A percentile compares a stretch with the other conserved stretches of the same genome.
Evolutionary conservation across 208 protist species (phyloP).

Genomic region (Crithidia expoeki): DNA sequence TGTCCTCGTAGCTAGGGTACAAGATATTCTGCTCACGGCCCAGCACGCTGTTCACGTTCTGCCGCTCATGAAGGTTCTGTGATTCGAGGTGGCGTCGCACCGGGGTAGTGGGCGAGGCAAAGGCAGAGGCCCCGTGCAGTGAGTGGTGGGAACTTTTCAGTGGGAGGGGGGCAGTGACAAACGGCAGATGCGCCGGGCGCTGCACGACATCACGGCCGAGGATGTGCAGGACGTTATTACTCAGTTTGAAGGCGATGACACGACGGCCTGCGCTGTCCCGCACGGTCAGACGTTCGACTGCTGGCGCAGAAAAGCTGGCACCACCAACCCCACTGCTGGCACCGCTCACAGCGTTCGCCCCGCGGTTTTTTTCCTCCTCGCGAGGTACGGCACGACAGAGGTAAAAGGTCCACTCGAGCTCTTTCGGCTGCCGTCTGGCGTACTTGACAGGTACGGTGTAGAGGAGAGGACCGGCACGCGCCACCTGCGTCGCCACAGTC

Average conservation of each 20-base stretch:
- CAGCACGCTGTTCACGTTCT: neutral
- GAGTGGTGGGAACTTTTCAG: neutral
- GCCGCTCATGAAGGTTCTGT: neutral
- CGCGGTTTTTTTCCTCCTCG: neutral
- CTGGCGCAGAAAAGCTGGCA: neutral
- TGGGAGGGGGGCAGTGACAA: constrained; percentile 1
- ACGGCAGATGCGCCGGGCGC: neutral
- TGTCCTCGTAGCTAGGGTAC: constrained; percentile 17
- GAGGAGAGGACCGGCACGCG: constrained; percentile 29
- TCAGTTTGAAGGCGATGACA: constrained; percentile 15
- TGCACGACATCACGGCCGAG: constrained; percentile 5
- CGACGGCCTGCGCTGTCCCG: constrained; percentile 14
- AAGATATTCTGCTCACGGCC: constrained; percentile 23
- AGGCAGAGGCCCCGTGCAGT: neutral
- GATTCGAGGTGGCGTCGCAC: neutral
- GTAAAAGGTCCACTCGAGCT: constrained; percentile 35
- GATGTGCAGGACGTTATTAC: constrained; percentile 9
- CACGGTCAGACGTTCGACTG: constrained; percentile 31
- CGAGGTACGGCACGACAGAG: constrained; percentile 16
- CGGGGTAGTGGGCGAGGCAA: neutral
- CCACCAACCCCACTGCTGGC: neutral
- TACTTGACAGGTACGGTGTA: constrained; percentile 29
- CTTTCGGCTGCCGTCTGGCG: constrained; percentile 5
- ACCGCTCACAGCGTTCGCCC: neutral
- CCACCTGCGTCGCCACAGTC: constrained; percentile 24